Conservation (phyloP, 805 yeast genomes). For the Huiozyma sinensis region DNA sequence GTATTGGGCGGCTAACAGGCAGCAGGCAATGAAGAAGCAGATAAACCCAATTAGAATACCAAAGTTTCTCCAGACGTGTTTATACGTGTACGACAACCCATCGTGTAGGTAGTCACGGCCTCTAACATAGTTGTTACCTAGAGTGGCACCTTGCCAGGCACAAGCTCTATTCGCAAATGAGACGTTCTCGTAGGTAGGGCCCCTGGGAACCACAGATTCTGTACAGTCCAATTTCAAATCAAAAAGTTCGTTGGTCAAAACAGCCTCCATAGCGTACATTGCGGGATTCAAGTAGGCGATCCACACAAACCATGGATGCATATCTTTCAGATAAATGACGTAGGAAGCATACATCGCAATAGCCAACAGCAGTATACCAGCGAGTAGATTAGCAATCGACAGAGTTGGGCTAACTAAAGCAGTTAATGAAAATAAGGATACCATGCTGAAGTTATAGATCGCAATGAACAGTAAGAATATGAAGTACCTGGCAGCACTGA, state of each 20-base stretch:
- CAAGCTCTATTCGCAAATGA: constrained; percentile 37
- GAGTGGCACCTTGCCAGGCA: constrained; percentile 45
- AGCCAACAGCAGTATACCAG: constrained; percentile 43
- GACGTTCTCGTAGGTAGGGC: constrained; percentile 38
- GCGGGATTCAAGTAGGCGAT: constrained; percentile 47
- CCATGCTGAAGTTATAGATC: constrained; percentile 36
- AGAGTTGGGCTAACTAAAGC: constrained; percentile 41
- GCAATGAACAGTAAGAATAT: constrained; percentile 35
- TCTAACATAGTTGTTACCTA: constrained; percentile 40
- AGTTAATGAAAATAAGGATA: constrained; percentile 41
- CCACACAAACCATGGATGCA: constrained; percentile 69
- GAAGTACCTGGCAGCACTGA: constrained; percentile 42
- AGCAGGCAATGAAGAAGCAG: constrained; percentile 26
- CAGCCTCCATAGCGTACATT: constrained; percentile 48
- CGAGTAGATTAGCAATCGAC: constrained; percentile 48
- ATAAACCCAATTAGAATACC: constrained; percentile 49
- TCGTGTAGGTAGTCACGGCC: constrained; percentile 45
- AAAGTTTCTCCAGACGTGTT: constrained; percentile 68
- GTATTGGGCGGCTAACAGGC: constrained; percentile 26
- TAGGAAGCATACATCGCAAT: constrained; percentile 52
- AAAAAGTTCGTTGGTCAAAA: constrained; percentile 57
- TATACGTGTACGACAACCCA: constrained; percentile 39
- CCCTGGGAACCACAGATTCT: constrained; percentile 44
- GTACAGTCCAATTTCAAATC: constrained; percentile 44
- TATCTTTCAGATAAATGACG: constrained; percentile 45